Conservation (phyloP, 495 filamentous ascomycete genomes). For the Penicillium antarcticum region DNA sequence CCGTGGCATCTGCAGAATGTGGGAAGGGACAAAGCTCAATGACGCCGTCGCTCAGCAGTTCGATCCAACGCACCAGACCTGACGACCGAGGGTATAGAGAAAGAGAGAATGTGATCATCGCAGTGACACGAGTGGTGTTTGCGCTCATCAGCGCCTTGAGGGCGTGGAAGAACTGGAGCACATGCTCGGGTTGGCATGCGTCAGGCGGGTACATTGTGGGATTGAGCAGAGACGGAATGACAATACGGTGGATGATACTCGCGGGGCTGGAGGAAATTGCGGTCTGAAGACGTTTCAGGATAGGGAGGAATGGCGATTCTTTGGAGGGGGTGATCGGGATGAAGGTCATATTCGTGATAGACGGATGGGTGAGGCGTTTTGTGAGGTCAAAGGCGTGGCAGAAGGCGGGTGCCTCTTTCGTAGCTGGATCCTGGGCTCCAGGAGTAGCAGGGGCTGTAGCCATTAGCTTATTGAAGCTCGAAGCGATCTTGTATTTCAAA, state of each 20-base stretch:
- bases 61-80: constrained; percentile 83
- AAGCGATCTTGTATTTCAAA: background rate
- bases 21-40: constrained; percentile 86
- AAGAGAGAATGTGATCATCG: constrained; percentile 74
- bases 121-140: constrained; percentile 62
- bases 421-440: constrained; percentile 22
- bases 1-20: constrained; percentile 56
- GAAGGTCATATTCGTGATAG: constrained; percentile 53
- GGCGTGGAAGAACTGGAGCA: constrained; percentile 81
- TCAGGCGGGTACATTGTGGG: constrained; percentile 74
- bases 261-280: constrained; percentile 56
- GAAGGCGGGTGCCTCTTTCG: constrained; percentile 49
- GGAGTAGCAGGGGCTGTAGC: constrained; percentile 21
- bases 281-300: constrained; percentile 58
- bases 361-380: constrained; percentile 68
- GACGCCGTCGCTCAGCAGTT: constrained; percentile 80
- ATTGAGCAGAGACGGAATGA: constrained; percentile 79
- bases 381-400: constrained; percentile 89
- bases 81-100: constrained; percentile 75
- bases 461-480: constrained; percentile 14
- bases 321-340: constrained; percentile 49
- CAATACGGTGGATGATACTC: constrained; percentile 70
- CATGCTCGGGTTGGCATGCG: constrained; percentile 60
- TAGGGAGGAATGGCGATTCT: constrained; percentile 60
- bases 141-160: constrained; percentile 70